phyloP scores from a whole-genome alignment of 2,329 filamentous ascomycete species.

The Paraphaeosphaeria sporulosa region DNA sequence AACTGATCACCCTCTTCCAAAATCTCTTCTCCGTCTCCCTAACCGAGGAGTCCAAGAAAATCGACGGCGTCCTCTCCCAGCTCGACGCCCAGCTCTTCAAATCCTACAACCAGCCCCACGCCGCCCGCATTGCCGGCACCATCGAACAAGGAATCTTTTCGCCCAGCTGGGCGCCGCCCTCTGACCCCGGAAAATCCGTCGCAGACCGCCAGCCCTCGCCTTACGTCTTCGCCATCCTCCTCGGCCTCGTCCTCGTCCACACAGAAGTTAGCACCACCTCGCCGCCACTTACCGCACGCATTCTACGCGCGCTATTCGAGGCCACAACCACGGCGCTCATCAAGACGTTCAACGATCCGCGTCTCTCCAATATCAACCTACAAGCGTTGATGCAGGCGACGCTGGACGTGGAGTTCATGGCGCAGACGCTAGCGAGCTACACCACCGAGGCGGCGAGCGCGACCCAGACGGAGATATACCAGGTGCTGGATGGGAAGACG shows the following conservation, averaged over 20 bases:
- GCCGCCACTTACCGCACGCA: conserved; percentile 76
- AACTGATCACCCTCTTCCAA: conserved; percentile 91
- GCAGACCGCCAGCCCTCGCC: conserved; percentile 77
- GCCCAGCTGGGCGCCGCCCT: conserved; percentile 73
- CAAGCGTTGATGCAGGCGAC: conserved; percentile 94
- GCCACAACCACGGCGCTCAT: conserved; percentile 82
- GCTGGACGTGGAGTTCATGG: conserved; percentile 94
- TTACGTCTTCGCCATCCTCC: conserved; percentile 88
- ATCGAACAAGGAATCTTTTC: conserved; percentile 77
- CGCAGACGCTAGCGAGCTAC: conserved; percentile 90
- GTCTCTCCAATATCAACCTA: conserved; percentile 68
- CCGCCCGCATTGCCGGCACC: conserved; percentile 64
- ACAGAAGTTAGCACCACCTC: conserved; percentile 70
- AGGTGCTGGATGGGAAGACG: conserved; percentile 86
- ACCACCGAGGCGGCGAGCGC: conserved; percentile 83
- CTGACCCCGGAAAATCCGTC: conserved; percentile 43
- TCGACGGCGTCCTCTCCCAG: conserved; percentile 87
- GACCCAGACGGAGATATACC: conserved; percentile 88
- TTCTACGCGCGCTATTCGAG: conserved; percentile 87
- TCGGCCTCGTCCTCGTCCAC: conserved; percentile 88
- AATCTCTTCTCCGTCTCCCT: conserved; percentile 92
- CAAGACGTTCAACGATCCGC: conserved; percentile 72
- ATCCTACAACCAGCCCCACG: conserved; percentile 79
- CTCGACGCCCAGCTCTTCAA: conserved; percentile 92
- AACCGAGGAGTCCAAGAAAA: conserved; percentile 90